These are phyloP conservation scores for Ambrosia artemisiifolia DNA, from an alignment of 129 eudicot species.

Conservation along the genomic window DNA sequence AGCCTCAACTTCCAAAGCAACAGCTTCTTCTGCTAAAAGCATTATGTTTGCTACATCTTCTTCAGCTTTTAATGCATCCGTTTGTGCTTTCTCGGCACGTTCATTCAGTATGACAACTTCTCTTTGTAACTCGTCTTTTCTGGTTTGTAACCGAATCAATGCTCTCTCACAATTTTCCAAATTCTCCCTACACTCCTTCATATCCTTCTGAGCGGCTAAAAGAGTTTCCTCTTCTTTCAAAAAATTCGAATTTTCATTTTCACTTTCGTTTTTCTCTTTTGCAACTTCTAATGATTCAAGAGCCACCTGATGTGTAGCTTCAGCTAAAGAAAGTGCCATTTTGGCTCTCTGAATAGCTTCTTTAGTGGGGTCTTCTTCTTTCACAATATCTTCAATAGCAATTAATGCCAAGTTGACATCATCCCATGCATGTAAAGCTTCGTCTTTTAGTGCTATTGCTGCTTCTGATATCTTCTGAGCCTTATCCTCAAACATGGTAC, in stretches of 20 bases:
- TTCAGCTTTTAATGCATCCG: slow-evolving; percentile 72
- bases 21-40: slow-evolving; percentile 98
- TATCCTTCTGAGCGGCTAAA: slow-evolving; percentile 60
- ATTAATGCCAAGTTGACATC: slow-evolving; percentile 51
- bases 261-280: slow-evolving; percentile 43
- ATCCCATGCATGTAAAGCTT: slow-evolving; percentile 62
- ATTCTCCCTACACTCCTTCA: slow-evolving; percentile 48
- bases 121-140: slow-evolving; percentile 76
- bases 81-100: slow-evolving; percentile 70
- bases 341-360: slow-evolving; percentile 77
- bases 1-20: slow-evolving; percentile 89
- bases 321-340: slow-evolving; percentile 88
- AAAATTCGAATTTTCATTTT: slow-evolving; percentile 34
- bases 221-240: slow-evolving; percentile 58
- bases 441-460: slow-evolving; percentile 82
- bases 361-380: slow-evolving; percentile 69
- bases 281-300: slow-evolving; percentile 49
- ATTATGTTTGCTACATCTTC: slow-evolving; percentile 92
- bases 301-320: slow-evolving; percentile 74
- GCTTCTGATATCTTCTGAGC: slow-evolving; percentile 87
- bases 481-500: slow-evolving; percentile 85
- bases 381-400: slow-evolving; percentile 56
- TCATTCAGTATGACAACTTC: slow-evolving; percentile 66
- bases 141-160: slow-evolving; percentile 56
- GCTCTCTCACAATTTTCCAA: slow-evolving; percentile 65